These are phyloP conservation scores for Bauhinia variegata DNA, from an alignment of 306 rosid species.

Conservation along the genomic window DNA sequence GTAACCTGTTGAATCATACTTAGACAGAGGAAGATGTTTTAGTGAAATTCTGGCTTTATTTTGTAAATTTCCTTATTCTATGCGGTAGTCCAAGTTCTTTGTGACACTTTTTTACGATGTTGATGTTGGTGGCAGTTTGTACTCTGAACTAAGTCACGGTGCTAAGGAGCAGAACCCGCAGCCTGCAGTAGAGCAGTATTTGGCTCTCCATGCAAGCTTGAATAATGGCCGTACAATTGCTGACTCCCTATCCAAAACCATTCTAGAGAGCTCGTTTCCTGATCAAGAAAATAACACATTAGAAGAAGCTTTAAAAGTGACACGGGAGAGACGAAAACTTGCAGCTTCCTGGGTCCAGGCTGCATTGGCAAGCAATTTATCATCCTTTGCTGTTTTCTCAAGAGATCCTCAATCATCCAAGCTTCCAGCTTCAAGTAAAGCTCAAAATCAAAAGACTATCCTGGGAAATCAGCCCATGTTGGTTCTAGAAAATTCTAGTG, in stretches of 20 bases:
- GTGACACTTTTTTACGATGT: conserved; percentile 22
- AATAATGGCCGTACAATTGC: conserved; percentile 56
- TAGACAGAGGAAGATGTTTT: not conserved
- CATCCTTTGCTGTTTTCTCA: conserved; percentile 68
- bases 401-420: conserved; percentile 53
- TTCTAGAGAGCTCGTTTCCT: conserved; percentile 50
- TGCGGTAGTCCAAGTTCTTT: conserved; percentile 24
- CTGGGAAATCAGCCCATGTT: conserved; percentile 58
- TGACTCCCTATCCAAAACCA: conserved; percentile 64
- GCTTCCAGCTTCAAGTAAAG: conserved; percentile 46
- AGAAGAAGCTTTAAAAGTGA: conserved; percentile 70
- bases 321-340: conserved; percentile 59
- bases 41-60: not conserved
- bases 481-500: conserved; percentile 62
- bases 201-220: conserved; percentile 69
- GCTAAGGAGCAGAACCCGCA: conserved; percentile 84
- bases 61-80: not conserved
- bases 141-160: conserved; percentile 67
- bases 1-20: conserved; percentile 9
- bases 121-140: conserved; percentile 56
- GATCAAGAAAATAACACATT: conserved; percentile 57
- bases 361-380: conserved; percentile 74
- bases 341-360: conserved; percentile 92
- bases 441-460: conserved; percentile 62
- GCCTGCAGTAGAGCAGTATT: conserved; percentile 78